Evolutionary conservation across 306 rosid species (phyloP).

Genomic region (Sicyos baderoa): DNA sequence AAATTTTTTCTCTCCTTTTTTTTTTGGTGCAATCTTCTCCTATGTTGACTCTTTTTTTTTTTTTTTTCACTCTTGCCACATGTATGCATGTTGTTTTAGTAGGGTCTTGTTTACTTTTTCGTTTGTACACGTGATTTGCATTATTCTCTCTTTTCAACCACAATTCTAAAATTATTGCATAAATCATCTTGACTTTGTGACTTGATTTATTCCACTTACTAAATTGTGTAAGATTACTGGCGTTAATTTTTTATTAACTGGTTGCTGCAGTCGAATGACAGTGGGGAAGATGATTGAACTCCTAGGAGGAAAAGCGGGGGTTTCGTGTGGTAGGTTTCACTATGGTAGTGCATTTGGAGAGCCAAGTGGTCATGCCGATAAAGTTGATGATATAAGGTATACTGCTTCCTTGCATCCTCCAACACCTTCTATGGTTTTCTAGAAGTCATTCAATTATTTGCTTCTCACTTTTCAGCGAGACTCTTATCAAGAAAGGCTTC

Average conservation of each 20-base stretch:
- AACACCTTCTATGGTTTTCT: slow-evolving; percentile 15
- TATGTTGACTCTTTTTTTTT: no score
- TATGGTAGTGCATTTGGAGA: slow-evolving; percentile 99
- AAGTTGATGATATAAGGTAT: slow-evolving; percentile 86
- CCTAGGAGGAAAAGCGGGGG: slow-evolving; percentile 96
- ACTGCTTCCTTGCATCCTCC: slow-evolving; percentile 27
- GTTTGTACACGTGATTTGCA: not conserved
- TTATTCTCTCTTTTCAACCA: not conserved
- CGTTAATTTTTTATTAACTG: slow-evolving; percentile 5
- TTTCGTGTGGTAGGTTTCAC: slow-evolving; percentile 88
- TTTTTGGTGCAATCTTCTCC: no score
- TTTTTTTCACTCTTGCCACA: not conserved
- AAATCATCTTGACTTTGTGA: not conserved
- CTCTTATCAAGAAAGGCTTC: slow-evolving; percentile 74
- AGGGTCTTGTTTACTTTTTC: not conserved
- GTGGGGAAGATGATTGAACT: slow-evolving; percentile 99
- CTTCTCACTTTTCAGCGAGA: slow-evolving; percentile 50
- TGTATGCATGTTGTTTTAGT: not conserved
- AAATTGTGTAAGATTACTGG: not conserved
- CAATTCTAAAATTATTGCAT: not conserved
- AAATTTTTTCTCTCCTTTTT: no score
- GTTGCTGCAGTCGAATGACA: slow-evolving; percentile 75
- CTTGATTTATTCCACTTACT: not conserved
- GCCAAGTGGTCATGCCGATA: slow-evolving; percentile 98
- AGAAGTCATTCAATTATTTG: slow-evolving; percentile 6